Conservation (phyloP, 352 stramenopile species). For the Globisporangium cederbergense region DNA sequence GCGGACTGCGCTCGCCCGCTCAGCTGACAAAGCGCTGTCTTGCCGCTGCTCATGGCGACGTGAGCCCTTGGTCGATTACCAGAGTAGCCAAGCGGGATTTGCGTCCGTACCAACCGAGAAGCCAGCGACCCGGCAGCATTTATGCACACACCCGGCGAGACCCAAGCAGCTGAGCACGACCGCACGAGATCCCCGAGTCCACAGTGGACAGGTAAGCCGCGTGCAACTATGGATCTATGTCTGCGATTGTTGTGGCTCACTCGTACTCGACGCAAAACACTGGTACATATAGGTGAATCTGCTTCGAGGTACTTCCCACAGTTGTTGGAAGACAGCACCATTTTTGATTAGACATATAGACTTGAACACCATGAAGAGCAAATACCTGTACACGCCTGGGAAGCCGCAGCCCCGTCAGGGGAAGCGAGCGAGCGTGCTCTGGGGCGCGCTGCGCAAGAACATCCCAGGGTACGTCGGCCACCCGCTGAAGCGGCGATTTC, state of each 20-base stretch:
- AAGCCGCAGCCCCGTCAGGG: not conserved
- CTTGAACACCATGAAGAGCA: constrained; percentile 6
- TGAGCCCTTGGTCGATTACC: not conserved
- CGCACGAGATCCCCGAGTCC: not conserved
- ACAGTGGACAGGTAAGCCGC: not conserved
- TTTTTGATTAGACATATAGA: not conserved
- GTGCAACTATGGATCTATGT: not conserved
- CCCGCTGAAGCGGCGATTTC: constrained; percentile 28
- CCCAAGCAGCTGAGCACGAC: not conserved
- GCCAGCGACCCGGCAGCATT: not conserved
- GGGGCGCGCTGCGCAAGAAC: constrained; percentile 47
- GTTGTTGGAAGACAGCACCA: not conserved
- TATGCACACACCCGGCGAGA: not conserved
- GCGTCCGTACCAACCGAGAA: not conserved
- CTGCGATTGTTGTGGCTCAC: not conserved
- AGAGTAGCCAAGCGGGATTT: not conserved
- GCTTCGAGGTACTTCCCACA: not conserved
- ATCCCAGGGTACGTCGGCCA: constrained; percentile 43
- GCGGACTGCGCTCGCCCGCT: no score
- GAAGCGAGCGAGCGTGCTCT: constrained; percentile 45
- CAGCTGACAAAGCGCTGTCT: not conserved
- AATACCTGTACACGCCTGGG: not conserved
- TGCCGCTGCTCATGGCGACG: constrained; percentile 5
- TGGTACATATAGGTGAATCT: not conserved
- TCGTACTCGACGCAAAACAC: not conserved